These are phyloP conservation scores for Solanum hybrid DNA, from an alignment of 305 asterid genomes.

Conservation along the genomic window DNA sequence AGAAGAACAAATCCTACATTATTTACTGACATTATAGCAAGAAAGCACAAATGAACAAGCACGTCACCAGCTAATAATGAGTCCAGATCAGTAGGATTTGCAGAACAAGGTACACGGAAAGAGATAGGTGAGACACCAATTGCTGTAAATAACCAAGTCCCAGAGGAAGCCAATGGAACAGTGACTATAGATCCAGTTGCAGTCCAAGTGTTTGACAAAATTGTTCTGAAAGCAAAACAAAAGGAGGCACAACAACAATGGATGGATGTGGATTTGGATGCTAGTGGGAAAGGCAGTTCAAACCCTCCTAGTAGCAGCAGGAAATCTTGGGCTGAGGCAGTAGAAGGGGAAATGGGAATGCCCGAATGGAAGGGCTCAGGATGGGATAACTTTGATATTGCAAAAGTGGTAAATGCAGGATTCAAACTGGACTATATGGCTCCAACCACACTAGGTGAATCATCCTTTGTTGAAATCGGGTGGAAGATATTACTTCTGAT, in stretches of 20 bases:
- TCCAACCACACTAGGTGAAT: neutral
- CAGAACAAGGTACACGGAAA: neutral
- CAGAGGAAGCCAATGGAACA: neutral
- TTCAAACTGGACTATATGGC: neutral
- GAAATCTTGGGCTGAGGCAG: neutral
- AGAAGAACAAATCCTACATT: neutral
- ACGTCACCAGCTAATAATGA: neutral
- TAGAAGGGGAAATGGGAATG: too few species aligned
- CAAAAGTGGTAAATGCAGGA: neutral
- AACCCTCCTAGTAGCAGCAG: neutral
- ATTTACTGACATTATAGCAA: neutral
- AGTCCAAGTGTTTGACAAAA: neutral
- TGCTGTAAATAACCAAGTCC: neutral
- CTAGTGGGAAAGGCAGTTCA: neutral
- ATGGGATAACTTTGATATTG: neutral
- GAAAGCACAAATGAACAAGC: neutral
- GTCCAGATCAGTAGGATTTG: neutral
- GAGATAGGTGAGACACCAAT: neutral
- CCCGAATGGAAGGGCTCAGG: neutral
- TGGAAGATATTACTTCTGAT: neutral
- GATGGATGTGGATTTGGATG: neutral
- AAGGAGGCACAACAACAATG: neutral
- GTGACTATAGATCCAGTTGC: neutral
- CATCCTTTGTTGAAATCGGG: neutral
- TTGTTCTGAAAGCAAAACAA: neutral